These are phyloP conservation scores for Plasmodium yoelii DNA, from an alignment of 169 alveolate genomes.

Conservation along the genomic window DNA sequence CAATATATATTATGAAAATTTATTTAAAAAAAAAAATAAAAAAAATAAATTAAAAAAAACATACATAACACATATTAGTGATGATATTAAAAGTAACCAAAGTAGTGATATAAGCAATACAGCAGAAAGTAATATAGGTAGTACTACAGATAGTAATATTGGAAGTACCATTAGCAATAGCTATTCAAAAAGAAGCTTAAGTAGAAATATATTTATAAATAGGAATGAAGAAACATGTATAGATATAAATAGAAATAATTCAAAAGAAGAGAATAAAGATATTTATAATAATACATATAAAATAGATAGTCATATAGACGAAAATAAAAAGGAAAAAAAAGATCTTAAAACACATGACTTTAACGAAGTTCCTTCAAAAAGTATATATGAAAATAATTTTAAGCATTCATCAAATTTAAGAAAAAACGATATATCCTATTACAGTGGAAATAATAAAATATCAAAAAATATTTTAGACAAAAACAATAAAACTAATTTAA, in stretches of 20 bases:
- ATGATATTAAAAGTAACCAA: slow-evolving; percentile 3
- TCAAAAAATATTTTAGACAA: slow-evolving; percentile 12
- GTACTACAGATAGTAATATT: slow-evolving; percentile 14
- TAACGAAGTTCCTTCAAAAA: slow-evolving; percentile 9
- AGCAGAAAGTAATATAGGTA: too few species aligned
- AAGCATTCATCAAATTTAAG: slow-evolving; percentile 33
- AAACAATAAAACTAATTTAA: background rate
- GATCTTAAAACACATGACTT: background rate
- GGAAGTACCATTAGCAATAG: background rate
- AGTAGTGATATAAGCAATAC: slow-evolving; percentile 14
- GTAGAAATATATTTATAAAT: too few species aligned
- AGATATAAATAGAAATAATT: too few species aligned
- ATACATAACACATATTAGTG: background rate
- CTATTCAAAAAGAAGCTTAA: too few species aligned
- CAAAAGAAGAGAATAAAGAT: too few species aligned
- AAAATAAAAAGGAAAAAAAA: slow-evolving; percentile 6
- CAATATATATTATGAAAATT: background rate
- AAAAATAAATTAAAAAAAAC: background rate
- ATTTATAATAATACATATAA: slow-evolving; percentile 7
- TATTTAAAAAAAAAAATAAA: background rate
- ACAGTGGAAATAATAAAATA: slow-evolving; percentile 12
- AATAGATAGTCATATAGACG: slow-evolving; percentile 3
- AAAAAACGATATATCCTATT: slow-evolving; percentile 20
- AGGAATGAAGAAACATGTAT: too few species aligned
- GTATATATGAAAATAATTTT: slow-evolving; percentile 8